Conservation (phyloP, 345 rosid species). For the Schrenkiella parvula region DNA sequence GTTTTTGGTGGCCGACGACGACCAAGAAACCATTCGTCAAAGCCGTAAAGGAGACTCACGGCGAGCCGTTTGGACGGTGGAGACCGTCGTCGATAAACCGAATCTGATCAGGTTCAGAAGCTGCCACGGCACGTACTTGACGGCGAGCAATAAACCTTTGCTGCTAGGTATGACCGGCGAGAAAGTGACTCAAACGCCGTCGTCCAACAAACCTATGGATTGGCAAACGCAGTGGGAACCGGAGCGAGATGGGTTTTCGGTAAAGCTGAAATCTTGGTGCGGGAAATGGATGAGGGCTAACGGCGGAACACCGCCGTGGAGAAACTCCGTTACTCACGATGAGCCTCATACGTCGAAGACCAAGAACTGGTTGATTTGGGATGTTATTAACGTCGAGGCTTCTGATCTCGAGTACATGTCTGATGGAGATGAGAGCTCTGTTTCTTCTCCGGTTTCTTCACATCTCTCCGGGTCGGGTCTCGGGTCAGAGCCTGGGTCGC, state of each 20-base stretch:
- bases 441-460: slow-evolving; percentile 60
- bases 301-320: slow-evolving; percentile 94
- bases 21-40: slow-evolving; percentile 59
- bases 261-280: slow-evolving; percentile 58
- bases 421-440: slow-evolving; percentile 44
- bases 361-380: slow-evolving; percentile 78
- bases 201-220: slow-evolving; percentile 36
- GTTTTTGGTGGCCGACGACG: slow-evolving; percentile 74
- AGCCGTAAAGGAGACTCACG: slow-evolving; percentile 54
- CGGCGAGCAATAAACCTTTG: slow-evolving; percentile 70
- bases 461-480: slow-evolving; percentile 6
- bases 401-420: slow-evolving; percentile 40
- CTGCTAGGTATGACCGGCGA: slow-evolving; percentile 88
- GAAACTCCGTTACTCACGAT: slow-evolving; percentile 84
- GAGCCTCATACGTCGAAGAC: slow-evolving; percentile 60
- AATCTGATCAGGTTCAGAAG: slow-evolving; percentile 49
- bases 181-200: slow-evolving; percentile 50
- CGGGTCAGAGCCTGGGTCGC: slow-evolving; percentile 41
- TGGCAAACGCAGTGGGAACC: slow-evolving; percentile 84
- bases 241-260: slow-evolving; percentile 63
- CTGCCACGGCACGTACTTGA: slow-evolving; percentile 59
- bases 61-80: slow-evolving; percentile 68
- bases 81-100: slow-evolving; percentile 46
- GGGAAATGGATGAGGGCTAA: slow-evolving; percentile 71
- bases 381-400: slow-evolving; percentile 47